phyloP scores from a whole-genome alignment of 2,329 filamentous ascomycete genomes.

The Neopestalotiopsis sp. region DNA sequence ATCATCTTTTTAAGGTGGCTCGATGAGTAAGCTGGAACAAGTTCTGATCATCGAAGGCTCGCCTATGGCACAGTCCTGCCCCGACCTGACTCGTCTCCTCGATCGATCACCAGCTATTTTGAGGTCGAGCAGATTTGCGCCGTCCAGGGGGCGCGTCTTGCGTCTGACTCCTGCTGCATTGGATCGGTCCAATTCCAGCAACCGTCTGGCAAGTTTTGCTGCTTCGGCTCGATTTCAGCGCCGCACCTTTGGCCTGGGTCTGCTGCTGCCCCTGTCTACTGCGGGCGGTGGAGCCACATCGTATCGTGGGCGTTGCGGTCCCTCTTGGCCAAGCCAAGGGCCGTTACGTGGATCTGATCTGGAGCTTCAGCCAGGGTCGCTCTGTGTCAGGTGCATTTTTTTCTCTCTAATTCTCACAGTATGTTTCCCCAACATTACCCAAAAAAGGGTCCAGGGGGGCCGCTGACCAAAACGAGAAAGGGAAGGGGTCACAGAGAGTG shows the following conservation, averaged over 20 bases:
- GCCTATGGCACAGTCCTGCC: background rate
- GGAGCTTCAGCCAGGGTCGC: background rate
- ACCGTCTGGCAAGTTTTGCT: background rate
- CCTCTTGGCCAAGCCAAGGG: background rate
- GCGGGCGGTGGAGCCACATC: background rate
- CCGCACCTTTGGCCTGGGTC: background rate
- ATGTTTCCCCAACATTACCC: background rate
- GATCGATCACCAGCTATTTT: slow-evolving; percentile 1
- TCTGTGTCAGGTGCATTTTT: slow-evolving; percentile 1
- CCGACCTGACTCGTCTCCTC: background rate
- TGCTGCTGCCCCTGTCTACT: background rate
- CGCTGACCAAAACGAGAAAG: background rate
- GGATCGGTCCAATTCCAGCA: slow-evolving; percentile 1
- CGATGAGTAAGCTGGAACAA: background rate
- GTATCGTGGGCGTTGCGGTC: background rate
- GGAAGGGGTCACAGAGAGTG: background rate
- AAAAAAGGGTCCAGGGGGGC: background rate
- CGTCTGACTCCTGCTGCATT: background rate
- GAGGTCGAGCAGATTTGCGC: background rate
- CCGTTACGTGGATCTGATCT: background rate
- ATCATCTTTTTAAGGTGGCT: background rate
- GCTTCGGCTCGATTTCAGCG: background rate
- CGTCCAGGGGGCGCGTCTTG: background rate
- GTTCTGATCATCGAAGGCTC: background rate
- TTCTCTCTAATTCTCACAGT: background rate